Evolutionary conservation across 2,329 filamentous ascomycete species (phyloP).

Genomic region (Alternaria gansuensis): DNA sequence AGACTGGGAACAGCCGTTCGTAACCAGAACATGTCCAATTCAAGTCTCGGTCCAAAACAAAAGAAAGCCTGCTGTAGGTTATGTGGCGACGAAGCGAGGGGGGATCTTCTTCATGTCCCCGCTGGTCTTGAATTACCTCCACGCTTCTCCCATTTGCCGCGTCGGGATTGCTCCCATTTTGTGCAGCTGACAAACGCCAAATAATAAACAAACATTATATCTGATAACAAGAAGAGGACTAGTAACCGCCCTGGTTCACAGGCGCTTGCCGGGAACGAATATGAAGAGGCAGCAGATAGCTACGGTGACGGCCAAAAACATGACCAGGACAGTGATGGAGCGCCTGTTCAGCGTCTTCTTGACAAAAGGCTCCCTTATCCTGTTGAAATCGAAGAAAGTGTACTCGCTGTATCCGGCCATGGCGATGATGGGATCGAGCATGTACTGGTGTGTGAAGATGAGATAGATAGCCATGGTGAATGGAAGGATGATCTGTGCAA

Average conservation of each 20-base stretch:
- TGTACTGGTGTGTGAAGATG: conserved; percentile 84
- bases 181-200: conserved; percentile 25
- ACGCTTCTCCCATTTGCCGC: conserved; percentile 8
- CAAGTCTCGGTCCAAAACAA: conserved; percentile 16
- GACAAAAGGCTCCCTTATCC: conserved; percentile 89
- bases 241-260: conserved; percentile 57
- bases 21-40: conserved; percentile 18
- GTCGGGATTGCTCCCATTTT: conserved; percentile 10
- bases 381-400: conserved; percentile 90
- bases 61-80: conserved; percentile 21
- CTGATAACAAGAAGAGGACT: conserved; percentile 15
- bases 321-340: conserved; percentile 78
- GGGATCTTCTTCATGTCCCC: conserved; percentile 26
- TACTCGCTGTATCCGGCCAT: conserved; percentile 94
- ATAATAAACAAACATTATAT: conserved; percentile 34
- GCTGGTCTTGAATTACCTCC: conserved; percentile 18
- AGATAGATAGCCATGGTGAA: conserved; percentile 89
- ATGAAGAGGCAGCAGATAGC: conserved; percentile 91
- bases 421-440: conserved; percentile 89
- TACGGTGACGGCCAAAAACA: conserved; percentile 79
- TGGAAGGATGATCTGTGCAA: conserved; percentile 76
- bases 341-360: conserved; percentile 84
- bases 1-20: conserved; percentile 10
- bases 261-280: conserved; percentile 86
- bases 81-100: conserved; percentile 24